Evolutionary conservation across 2,329 filamentous ascomycete genomes (phyloP).

Genomic region (Penicillium expansum): DNA sequence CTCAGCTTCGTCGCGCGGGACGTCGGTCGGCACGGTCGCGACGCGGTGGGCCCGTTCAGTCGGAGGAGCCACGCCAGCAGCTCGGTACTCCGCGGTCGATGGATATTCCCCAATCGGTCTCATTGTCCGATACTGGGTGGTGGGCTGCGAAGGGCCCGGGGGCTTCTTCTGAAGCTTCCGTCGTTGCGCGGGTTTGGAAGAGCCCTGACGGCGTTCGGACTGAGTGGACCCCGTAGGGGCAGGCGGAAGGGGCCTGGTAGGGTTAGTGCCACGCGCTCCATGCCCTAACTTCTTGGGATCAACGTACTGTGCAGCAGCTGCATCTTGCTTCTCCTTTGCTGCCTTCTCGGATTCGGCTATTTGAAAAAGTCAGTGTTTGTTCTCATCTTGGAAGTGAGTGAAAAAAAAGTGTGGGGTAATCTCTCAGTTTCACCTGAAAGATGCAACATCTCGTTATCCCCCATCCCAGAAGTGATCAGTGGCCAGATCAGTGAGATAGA

Average conservation of each 20-base stretch:
- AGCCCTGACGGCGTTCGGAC: slow-evolving; percentile 10
- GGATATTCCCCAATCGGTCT: slow-evolving; percentile 25
- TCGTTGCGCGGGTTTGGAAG: slow-evolving; percentile 17
- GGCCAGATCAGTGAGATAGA: not conserved
- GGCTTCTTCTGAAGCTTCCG: slow-evolving; percentile 18
- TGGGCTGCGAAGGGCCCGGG: slow-evolving; percentile 14
- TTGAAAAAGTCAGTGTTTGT: not conserved
- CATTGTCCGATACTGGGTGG: slow-evolving; percentile 12
- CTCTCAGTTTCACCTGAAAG: not conserved
- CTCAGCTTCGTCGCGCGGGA: slow-evolving; percentile 6
- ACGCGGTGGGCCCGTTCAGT: slow-evolving; percentile 21
- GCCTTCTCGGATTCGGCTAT: not conserved
- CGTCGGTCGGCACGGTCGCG: slow-evolving; percentile 4
- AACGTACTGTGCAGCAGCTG: slow-evolving; percentile 2
- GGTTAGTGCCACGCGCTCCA: slow-evolving; percentile 20
- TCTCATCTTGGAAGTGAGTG: not conserved
- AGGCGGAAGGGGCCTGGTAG: slow-evolving; percentile 22
- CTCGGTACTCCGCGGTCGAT: slow-evolving; percentile 21
- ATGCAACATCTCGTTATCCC: not conserved
- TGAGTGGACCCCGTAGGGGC: slow-evolving; percentile 22
- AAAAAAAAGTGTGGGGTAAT: not conserved
- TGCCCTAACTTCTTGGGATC: slow-evolving; percentile 19
- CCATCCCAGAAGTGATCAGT: not conserved
- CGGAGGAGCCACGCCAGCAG: slow-evolving; percentile 19
- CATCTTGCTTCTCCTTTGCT: not conserved